Percentiles rank a stretch among this genome's conserved stretches.
Conservation (phyloP, 2,329 filamentous ascomycete genomes). For the Colletotrichum magnum region DNA sequence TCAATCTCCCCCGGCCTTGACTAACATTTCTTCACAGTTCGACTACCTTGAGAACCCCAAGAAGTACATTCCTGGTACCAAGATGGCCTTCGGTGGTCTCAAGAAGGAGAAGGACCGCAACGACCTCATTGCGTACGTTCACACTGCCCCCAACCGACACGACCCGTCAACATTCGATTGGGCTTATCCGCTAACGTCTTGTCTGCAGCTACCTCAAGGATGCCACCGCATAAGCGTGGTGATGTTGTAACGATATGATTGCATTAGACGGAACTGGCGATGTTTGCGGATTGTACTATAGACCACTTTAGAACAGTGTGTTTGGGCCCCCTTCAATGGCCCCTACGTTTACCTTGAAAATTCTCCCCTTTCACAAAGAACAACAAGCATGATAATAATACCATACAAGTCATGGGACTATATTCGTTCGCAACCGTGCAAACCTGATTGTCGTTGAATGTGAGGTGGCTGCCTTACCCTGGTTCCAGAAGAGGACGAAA, state of each 20-base stretch:
- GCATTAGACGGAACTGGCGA: constrained; percentile 48
- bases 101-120: constrained; percentile 99
- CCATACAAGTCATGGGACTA: neutral
- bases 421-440: too few relatives aligned
- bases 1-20: constrained; percentile 19
- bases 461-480: too few relatives aligned
- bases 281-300: constrained; percentile 46
- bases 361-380: constrained; percentile 36
- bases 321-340: constrained; percentile 29
- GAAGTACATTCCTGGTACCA: constrained; percentile 99
- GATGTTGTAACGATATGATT: constrained; percentile 41
- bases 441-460: too few relatives aligned
- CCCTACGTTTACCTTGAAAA: constrained; percentile 30
- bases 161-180: neutral
- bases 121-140: constrained; percentile 93
- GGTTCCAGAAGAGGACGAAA: too few relatives aligned
- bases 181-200: constrained; percentile 44
- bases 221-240: constrained; percentile 73
- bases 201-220: constrained; percentile 75
- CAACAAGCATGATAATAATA: constrained; percentile 28
- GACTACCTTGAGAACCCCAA: constrained; percentile 99
- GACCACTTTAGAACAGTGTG: constrained; percentile 46
- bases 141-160: neutral
- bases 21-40: constrained; percentile 71
- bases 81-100: constrained; percentile 99